Evolutionary conservation across 192 early-diverging fungal species (phyloP).

Genomic region (Dissophora ornata): DNA sequence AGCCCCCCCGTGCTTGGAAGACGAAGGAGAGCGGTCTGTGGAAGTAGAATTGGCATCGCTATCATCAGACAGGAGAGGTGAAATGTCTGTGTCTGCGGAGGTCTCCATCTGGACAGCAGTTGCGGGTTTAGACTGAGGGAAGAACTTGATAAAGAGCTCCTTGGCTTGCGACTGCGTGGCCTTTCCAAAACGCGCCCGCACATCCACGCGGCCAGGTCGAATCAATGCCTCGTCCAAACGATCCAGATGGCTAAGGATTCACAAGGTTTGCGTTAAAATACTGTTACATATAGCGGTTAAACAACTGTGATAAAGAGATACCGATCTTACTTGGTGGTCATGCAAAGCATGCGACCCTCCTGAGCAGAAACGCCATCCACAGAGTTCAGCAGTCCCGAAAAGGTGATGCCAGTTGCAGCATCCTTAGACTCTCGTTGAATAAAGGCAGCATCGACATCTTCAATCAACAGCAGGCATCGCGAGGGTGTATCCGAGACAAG

Average conservation of each 20-base stretch:
- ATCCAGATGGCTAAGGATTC: constrained; percentile 61
- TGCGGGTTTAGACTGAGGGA: constrained; percentile 39
- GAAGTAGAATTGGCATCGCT: no score
- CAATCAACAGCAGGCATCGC: constrained; percentile 73
- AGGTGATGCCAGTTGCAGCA: constrained; percentile 55
- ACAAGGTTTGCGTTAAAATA: no score
- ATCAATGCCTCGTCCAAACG: constrained; percentile 81
- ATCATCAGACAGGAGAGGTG: no score
- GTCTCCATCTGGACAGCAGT: neutral
- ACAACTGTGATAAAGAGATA: neutral
- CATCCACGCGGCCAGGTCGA: constrained; percentile 78
- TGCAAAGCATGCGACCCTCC: constrained; percentile 79
- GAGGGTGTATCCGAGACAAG: constrained; percentile 61
- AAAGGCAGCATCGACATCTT: constrained; percentile 84
- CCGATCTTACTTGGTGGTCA: constrained; percentile 78
- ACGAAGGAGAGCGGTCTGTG: no score
- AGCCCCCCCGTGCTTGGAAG: neutral
- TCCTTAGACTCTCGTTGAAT: constrained; percentile 59
- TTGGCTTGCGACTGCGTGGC: constrained; percentile 67
- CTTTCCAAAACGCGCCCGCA: constrained; percentile 67
- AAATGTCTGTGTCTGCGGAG: no score
- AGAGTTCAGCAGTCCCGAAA: constrained; percentile 77
- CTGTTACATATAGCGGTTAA: no score
- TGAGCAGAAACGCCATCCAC: constrained; percentile 78
- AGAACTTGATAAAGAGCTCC: constrained; percentile 78